Percentiles rank a stretch among this genome's conserved stretches.
Evolutionary conservation across 129 eudicot genomes (phyloP).

Genomic region (Arctium lappa): DNA sequence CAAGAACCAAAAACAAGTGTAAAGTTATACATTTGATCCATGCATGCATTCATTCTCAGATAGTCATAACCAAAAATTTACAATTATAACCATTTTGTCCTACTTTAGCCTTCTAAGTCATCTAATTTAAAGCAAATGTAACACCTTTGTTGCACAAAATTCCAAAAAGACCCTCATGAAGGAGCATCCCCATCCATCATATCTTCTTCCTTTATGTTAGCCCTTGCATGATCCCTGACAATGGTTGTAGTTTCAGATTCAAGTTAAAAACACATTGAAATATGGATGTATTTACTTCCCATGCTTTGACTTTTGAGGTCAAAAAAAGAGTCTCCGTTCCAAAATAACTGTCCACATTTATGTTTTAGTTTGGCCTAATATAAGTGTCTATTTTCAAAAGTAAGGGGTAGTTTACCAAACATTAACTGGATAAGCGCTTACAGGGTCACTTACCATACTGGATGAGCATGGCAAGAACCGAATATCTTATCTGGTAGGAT

Average conservation of each 20-base stretch:
- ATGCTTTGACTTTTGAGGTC: constrained; percentile 6
- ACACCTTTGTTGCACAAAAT: constrained; percentile 14
- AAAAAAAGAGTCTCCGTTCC: neutral
- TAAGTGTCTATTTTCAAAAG: too few species aligned
- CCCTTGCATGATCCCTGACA: constrained; percentile 33
- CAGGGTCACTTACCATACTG: too few species aligned
- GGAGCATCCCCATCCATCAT: constrained; percentile 28
- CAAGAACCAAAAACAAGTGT: constrained; percentile 8
- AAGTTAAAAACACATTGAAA: neutral
- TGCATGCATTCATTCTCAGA: constrained; percentile 10
- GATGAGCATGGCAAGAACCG: too few species aligned
- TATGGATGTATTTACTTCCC: neutral
- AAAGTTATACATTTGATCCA: constrained; percentile 12
- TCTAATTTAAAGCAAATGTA: constrained; percentile 8
- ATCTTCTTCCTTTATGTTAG: constrained; percentile 26
- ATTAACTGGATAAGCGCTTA: too few species aligned
- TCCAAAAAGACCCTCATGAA: constrained; percentile 10
- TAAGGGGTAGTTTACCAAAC: too few species aligned
- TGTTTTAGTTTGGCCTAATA: too few species aligned
- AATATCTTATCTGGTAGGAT: too few species aligned
- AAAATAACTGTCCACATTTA: neutral
- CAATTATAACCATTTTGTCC: constrained; percentile 20
- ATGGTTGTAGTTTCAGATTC: neutral
- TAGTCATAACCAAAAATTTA: constrained; percentile 22
- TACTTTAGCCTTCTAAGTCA: constrained; percentile 7